Evolutionary conservation across 768 basidiomycete species (phyloP).

Genomic region (Rhodotorula diobovata): DNA sequence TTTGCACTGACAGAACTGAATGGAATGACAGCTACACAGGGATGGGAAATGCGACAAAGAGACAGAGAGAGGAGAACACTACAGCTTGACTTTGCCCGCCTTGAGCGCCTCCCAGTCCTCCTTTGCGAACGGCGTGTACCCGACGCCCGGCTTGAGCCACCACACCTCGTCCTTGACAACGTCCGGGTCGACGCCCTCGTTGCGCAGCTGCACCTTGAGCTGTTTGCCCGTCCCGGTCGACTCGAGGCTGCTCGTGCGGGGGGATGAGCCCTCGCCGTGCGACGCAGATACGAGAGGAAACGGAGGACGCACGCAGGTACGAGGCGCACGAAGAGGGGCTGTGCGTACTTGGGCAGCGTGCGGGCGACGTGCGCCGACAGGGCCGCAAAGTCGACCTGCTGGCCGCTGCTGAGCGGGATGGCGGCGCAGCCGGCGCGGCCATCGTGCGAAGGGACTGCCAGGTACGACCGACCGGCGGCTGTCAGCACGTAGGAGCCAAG

Average conservation of each 20-base stretch:
- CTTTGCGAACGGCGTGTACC: constrained; percentile 19
- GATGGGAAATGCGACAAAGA: no score
- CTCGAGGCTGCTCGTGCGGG: background rate
- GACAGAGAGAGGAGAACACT: no score
- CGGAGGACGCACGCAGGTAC: constrained; percentile 19
- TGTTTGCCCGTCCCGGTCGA: constrained; percentile 28
- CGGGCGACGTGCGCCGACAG: constrained; percentile 24
- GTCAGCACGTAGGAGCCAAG: no score
- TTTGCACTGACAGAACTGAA: no score
- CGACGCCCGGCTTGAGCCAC: constrained; percentile 23
- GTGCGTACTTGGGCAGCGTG: constrained; percentile 34
- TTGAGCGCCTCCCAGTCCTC: constrained; percentile 20
- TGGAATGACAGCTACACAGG: no score
- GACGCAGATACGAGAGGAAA: background rate
- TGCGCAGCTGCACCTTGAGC: constrained; percentile 24
- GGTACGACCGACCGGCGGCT: no score
- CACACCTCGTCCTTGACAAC: constrained; percentile 14
- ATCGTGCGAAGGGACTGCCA: constrained; percentile 31
- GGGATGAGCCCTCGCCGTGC: no score
- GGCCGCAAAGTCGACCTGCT: constrained; percentile 12
- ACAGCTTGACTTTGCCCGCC: constrained; percentile 21
- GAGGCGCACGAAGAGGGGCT: constrained; percentile 34
- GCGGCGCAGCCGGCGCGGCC: constrained; percentile 40
- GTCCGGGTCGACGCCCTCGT: constrained; percentile 35
- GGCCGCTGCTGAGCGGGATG: background rate